phyloP scores from a whole-genome alignment of 495 filamentous ascomycete species.

The Cercophora sp. region DNA sequence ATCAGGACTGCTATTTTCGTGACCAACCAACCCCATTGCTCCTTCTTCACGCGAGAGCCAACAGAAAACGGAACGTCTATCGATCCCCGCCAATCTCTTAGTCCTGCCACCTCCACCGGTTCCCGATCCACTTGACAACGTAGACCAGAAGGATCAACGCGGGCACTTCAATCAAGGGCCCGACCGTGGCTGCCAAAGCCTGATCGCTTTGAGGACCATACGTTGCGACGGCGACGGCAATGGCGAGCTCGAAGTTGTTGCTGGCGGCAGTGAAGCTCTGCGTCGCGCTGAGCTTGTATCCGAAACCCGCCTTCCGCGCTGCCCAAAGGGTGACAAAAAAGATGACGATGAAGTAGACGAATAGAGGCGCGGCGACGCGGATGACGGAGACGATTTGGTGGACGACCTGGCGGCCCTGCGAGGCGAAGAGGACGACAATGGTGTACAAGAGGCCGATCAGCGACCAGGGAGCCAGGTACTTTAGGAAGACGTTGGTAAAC shows the following conservation, averaged over 20 bases:
- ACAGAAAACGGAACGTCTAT: no score
- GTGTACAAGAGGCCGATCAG: constrained; percentile 83
- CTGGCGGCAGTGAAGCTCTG: constrained; percentile 94
- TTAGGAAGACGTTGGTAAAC: constrained; percentile 69
- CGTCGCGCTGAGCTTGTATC: constrained; percentile 67
- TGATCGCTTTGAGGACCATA: constrained; percentile 79
- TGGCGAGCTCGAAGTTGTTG: constrained; percentile 93
- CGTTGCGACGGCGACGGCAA: constrained; percentile 83
- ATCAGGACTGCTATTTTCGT: no score
- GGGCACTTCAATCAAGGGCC: constrained; percentile 88
- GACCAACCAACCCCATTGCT: no score
- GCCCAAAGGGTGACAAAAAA: constrained; percentile 65
- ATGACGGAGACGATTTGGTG: constrained; percentile 80
- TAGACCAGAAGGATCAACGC: constrained; percentile 81
- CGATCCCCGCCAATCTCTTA: no score
- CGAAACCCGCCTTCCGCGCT: constrained; percentile 60
- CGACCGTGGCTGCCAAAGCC: constrained; percentile 84
- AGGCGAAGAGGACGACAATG: constrained; percentile 80
- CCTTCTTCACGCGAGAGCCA: no score
- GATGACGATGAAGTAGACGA: constrained; percentile 74
- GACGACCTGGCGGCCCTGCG: constrained; percentile 73
- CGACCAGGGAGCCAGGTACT: constrained; percentile 66
- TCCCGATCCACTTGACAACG: constrained; percentile 58
- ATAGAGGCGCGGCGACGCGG: constrained; percentile 71
- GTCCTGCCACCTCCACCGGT: constrained; percentile 55